Evolutionary conservation across 2,329 filamentous ascomycete genomes (phyloP).

Genomic region (Beauveria rudraprayagi): DNA sequence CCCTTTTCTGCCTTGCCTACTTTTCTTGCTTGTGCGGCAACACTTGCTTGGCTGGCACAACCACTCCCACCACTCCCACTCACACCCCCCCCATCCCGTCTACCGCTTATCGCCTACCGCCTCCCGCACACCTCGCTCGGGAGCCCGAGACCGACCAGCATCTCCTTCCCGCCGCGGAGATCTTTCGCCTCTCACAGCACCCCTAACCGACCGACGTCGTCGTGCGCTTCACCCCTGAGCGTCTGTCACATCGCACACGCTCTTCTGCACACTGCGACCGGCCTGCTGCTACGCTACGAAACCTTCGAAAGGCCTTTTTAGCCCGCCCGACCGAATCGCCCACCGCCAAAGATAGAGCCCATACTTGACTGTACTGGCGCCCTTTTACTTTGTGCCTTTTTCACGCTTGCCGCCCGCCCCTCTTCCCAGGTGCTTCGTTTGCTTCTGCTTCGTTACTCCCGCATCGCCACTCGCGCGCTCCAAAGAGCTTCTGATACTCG

Average conservation of each 20-base stretch:
- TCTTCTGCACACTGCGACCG: not conserved
- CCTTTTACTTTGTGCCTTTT: not conserved
- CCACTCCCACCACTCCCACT: not conserved
- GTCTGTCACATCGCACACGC: not conserved
- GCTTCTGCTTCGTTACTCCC: not conserved
- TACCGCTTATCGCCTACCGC: too few relatives aligned
- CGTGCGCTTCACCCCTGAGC: not conserved
- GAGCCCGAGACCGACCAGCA: not conserved
- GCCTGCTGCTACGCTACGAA: not conserved
- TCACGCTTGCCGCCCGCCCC: not conserved
- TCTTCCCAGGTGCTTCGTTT: not conserved
- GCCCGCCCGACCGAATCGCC: not conserved
- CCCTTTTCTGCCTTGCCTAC: not conserved
- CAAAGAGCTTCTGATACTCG: not conserved
- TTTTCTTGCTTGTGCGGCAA: constrained; percentile 1
- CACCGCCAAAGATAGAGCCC: not conserved
- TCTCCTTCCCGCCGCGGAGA: not conserved
- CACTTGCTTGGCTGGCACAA: not conserved
- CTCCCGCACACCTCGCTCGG: not conserved
- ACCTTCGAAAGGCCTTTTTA: not conserved
- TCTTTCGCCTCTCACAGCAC: not conserved
- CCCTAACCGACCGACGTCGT: not conserved
- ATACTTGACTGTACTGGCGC: not conserved
- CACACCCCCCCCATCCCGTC: not conserved
- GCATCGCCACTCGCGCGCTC: constrained; percentile 2